Percentiles rank a stretch among this genome's conserved stretches.
Conservation (phyloP, 768 basidiomycete genomes). For the Udeniomyces megalosporus region DNA sequence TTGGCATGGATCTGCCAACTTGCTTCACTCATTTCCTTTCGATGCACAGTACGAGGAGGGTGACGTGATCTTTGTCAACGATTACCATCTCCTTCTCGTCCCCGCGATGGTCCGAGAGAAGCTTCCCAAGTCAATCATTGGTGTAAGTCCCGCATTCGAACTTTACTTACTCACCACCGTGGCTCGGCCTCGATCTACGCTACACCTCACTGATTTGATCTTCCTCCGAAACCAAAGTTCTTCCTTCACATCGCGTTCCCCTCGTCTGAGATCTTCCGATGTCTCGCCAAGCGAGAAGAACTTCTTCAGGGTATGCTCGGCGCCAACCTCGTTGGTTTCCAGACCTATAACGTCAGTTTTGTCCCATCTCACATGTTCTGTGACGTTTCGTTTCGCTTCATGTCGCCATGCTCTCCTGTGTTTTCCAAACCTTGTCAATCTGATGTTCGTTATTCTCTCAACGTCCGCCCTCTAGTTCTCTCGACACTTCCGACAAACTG, state of each 20-base stretch:
- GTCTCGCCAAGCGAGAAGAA: constrained; percentile 32
- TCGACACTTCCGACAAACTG: constrained; percentile 71
- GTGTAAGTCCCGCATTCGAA: background rate
- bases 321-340: constrained; percentile 15
- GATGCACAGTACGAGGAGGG: constrained; percentile 9
- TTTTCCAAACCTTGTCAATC: background rate
- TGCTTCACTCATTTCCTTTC: background rate
- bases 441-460: background rate
- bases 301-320: constrained; percentile 14
- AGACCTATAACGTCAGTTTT: constrained; percentile 14
- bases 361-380: background rate
- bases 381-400: background rate
- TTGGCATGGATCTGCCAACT: background rate
- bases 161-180: no score
- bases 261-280: constrained; percentile 13
- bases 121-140: constrained; percentile 16
- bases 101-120: constrained; percentile 33
- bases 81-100: constrained; percentile 17
- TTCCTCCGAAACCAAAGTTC: background rate
- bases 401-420: background rate
- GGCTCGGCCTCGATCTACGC: no score
- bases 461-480: constrained; percentile 54
- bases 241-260: constrained; percentile 17
- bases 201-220: no score
- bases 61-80: constrained; percentile 15